phyloP scores from a whole-genome alignment of 2,329 filamentous ascomycete genomes.

The Mariannaea sp. region DNA sequence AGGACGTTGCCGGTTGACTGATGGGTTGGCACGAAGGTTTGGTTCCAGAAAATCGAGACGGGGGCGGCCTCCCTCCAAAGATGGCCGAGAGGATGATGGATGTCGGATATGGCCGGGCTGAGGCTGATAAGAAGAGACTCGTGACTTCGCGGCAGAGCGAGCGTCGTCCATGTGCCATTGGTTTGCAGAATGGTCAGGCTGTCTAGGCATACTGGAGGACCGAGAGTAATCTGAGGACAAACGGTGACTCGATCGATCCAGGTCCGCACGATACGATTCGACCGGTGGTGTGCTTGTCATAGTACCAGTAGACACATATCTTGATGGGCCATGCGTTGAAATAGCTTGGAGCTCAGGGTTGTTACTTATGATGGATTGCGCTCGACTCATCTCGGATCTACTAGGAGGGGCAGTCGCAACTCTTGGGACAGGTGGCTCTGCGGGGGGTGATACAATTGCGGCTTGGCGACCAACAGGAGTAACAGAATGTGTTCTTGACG shows the following conservation, averaged over 20 bases:
- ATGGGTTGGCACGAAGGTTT: constrained; percentile 36
- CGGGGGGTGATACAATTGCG: constrained; percentile 34
- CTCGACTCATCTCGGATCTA: constrained; percentile 59
- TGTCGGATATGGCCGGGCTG: constrained; percentile 36
- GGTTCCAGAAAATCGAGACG: constrained; percentile 36
- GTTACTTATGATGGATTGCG: constrained; percentile 66
- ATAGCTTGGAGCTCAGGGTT: constrained; percentile 66
- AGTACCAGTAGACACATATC: constrained; percentile 68
- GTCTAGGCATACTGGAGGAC: constrained; percentile 38
- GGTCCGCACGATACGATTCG: constrained; percentile 44
- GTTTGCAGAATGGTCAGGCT: constrained; percentile 26
- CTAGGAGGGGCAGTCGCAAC: constrained; percentile 47
- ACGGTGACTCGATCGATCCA: constrained; percentile 25
- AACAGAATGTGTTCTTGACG: constrained; percentile 40
- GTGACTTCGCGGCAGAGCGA: constrained; percentile 24
- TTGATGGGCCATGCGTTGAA: constrained; percentile 49
- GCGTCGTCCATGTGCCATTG: constrained; percentile 29
- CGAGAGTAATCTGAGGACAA: constrained; percentile 34
- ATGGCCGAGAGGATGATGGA: constrained; percentile 35
- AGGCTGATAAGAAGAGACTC: constrained; percentile 35
- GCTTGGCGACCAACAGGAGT: constrained; percentile 35
- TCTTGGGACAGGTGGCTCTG: constrained; percentile 44
- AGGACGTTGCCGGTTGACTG: constrained; percentile 66
- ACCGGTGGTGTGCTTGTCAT: constrained; percentile 70
- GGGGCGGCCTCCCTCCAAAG: constrained; percentile 36